Evolutionary conservation across 495 filamentous ascomycete genomes (phyloP).

Genomic region (Aspergillus asperescens): DNA sequence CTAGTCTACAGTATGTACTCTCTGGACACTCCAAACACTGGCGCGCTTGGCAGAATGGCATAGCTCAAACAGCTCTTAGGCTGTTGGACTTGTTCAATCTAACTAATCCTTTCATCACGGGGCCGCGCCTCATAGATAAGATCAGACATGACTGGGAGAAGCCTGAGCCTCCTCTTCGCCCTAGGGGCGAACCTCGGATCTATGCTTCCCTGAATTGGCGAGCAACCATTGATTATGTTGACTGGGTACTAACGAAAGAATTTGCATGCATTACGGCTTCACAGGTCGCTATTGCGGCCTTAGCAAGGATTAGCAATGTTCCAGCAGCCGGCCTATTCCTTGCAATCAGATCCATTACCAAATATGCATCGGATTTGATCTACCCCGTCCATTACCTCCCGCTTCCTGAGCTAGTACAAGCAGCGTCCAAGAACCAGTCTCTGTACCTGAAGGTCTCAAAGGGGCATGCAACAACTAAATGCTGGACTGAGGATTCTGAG

Average conservation of each 20-base stretch:
- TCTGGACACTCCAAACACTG: too few species aligned
- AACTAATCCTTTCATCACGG: not conserved
- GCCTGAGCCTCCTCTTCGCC: not conserved
- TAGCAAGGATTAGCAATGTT: not conserved
- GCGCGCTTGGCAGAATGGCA: too few species aligned
- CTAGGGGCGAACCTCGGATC: not conserved
- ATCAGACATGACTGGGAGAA: not conserved
- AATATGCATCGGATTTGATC: not conserved
- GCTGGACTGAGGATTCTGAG: not conserved
- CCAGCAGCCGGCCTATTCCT: not conserved
- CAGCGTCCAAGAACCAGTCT: not conserved
- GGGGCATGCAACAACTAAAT: not conserved
- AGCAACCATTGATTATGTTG: not conserved
- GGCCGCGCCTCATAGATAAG: not conserved
- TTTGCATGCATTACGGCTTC: slow-evolving; percentile 3
- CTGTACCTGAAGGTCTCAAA: not conserved
- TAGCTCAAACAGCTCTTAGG: not conserved
- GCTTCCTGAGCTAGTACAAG: not conserved
- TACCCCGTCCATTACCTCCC: not conserved
- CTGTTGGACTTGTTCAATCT: not conserved
- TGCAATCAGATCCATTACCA: not conserved
- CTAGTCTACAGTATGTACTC: too few species aligned
- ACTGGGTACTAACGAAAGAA: not conserved
- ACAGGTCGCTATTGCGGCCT: not conserved
- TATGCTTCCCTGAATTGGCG: slow-evolving; percentile 5